These are phyloP conservation scores for Xerophyta viscosa DNA, from an alignment of 106 monocot genomes.

Conservation along the genomic window DNA sequence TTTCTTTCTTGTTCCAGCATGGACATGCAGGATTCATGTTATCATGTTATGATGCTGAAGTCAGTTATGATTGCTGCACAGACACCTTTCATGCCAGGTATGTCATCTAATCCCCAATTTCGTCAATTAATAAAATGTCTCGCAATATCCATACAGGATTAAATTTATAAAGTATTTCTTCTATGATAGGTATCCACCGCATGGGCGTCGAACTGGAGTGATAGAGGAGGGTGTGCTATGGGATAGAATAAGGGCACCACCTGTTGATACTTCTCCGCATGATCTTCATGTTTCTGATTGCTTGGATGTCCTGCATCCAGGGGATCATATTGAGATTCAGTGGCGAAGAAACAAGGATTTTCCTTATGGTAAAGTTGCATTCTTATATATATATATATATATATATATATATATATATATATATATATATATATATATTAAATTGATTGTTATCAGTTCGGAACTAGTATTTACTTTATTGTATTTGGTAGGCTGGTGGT, in stretches of 20 bases:
- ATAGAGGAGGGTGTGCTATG: constrained; percentile 71
- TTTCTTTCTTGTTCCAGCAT: constrained; percentile 28
- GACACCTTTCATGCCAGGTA: constrained; percentile 76
- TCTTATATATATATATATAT: too few species aligned
- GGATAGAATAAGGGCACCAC: constrained; percentile 69
- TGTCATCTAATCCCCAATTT: too few species aligned
- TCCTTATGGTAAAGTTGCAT: constrained; percentile 91
- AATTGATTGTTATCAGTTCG: too few species aligned
- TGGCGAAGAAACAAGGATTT: constrained; percentile 89
- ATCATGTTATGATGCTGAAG: constrained; percentile 79
- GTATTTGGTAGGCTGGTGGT: constrained; percentile 74
- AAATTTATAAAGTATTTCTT: too few species aligned
- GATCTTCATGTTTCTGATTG: constrained; percentile 67
- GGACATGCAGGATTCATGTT: constrained; percentile 74
- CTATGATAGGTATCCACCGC: constrained; percentile 62
- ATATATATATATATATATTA: too few species aligned
- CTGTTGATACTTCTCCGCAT: constrained; percentile 50
- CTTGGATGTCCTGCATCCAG: constrained; percentile 47
- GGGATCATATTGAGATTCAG: constrained; percentile 83
- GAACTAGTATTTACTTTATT: background rate
- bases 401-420: too few species aligned
- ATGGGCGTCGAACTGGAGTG: constrained; percentile 39
- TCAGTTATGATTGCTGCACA: constrained; percentile 54
- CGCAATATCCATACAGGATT: too few species aligned
- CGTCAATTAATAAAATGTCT: too few species aligned